A percentile compares a stretch with the other conserved stretches of the same genome.
These are phyloP conservation scores for Vitis hybrid DNA, from an alignment of 177 flowering plant species.

Conservation along the genomic window DNA sequence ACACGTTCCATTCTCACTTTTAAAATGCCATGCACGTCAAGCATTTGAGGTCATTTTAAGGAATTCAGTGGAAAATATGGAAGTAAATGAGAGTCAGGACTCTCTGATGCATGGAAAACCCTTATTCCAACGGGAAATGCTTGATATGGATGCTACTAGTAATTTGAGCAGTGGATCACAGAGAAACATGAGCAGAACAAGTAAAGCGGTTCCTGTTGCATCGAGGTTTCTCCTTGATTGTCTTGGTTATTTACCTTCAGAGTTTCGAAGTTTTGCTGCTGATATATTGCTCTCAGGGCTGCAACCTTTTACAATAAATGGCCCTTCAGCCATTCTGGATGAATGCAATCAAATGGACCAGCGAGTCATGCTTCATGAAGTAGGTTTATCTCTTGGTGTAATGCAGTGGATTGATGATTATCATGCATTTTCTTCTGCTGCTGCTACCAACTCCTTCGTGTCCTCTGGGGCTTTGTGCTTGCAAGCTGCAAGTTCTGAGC, in stretches of 20 bases:
- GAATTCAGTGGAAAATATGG: slow-evolving; percentile 38
- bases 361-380: slow-evolving; percentile 85
- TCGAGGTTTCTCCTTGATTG: slow-evolving; percentile 76
- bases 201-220: slow-evolving; percentile 30
- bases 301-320: slow-evolving; percentile 50
- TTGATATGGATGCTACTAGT: slow-evolving; percentile 11
- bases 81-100: slow-evolving; percentile 10
- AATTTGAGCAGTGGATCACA: slow-evolving; percentile 9
- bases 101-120: slow-evolving; percentile 15
- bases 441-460: slow-evolving; percentile 14
- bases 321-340: slow-evolving; percentile 50
- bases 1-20: slow-evolving; percentile 60
- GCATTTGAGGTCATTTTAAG: slow-evolving; percentile 66
- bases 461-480: slow-evolving; percentile 18
- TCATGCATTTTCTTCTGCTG: slow-evolving; percentile 35
- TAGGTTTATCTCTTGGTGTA: slow-evolving; percentile 80
- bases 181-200: slow-evolving; percentile 2
- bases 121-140: slow-evolving; percentile 1
- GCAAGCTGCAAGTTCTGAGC: slow-evolving; percentile 18
- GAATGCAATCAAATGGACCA: slow-evolving; percentile 58
- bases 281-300: slow-evolving; percentile 72
- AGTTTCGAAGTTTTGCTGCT: slow-evolving; percentile 72
- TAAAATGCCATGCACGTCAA: slow-evolving; percentile 59
- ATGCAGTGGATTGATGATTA: slow-evolving; percentile 83
- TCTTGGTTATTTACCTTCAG: slow-evolving; percentile 70